Evolutionary conservation across 2,329 filamentous ascomycete genomes (phyloP).

Genomic region (Penicillium glabrum): DNA sequence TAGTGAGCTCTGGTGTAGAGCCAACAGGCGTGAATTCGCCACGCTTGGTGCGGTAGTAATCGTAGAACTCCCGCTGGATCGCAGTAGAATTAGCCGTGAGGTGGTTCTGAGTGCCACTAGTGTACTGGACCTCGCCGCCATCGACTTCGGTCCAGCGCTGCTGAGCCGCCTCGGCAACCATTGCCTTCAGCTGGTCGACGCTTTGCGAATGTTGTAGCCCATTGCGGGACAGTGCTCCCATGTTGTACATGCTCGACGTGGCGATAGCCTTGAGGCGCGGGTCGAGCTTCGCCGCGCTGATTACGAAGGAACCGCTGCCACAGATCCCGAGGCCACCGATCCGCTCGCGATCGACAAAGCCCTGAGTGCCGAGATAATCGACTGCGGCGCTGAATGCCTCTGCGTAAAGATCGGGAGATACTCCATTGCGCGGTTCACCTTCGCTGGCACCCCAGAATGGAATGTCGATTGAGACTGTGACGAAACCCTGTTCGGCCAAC

Average conservation of each 20-base stretch:
- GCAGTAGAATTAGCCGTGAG: conserved; percentile 20
- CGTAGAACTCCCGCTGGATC: conserved; percentile 30
- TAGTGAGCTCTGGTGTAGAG: conserved; percentile 25
- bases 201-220: conserved; percentile 5
- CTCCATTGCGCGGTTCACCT: conserved; percentile 25
- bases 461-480: conserved; percentile 23
- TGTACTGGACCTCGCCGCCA: conserved; percentile 13
- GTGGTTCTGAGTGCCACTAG: conserved; percentile 19
- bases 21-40: conserved; percentile 26
- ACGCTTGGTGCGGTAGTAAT: conserved; percentile 34
- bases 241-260: conserved; percentile 7
- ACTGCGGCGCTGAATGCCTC: conserved; percentile 28
- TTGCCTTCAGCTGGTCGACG: conserved; percentile 11
- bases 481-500: conserved; percentile 26
- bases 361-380: conserved; percentile 23
- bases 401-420: conserved; percentile 23
- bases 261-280: conserved; percentile 2
- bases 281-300: conserved; percentile 21
- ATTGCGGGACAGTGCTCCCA: conserved; percentile 4
- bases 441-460: conserved; percentile 24
- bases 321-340: conserved; percentile 31
- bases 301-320: conserved; percentile 25
- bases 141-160: conserved; percentile 23
- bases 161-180: conserved; percentile 12
- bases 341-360: conserved; percentile 23